phyloP scores from a whole-genome alignment of 305 asterid genomes.

The Solanum hybrid region DNA sequence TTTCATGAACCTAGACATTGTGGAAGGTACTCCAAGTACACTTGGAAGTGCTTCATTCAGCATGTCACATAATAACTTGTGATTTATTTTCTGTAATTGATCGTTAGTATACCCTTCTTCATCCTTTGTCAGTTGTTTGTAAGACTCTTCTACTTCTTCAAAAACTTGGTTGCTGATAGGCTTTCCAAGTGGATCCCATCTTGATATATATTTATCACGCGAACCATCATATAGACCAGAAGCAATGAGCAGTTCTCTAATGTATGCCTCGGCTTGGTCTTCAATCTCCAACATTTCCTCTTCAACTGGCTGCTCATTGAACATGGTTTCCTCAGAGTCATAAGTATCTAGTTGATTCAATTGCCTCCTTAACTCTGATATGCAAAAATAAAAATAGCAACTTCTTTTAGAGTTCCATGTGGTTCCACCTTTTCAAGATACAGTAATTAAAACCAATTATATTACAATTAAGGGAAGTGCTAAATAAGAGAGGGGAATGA shows the following conservation, averaged over 20 bases:
- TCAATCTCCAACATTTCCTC: constrained; percentile 44
- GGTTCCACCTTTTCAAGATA: neutral
- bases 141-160: constrained; percentile 61
- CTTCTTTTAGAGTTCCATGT: neutral
- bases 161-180: constrained; percentile 63
- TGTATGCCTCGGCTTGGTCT: constrained; percentile 67
- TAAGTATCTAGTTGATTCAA: constrained; percentile 57
- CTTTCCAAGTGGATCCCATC: constrained; percentile 79
- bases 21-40: constrained; percentile 40
- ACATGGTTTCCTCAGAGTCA: constrained; percentile 31
- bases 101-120: constrained; percentile 31
- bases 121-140: constrained; percentile 27
- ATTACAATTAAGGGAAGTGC: neutral
- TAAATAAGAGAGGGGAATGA: neutral
- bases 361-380: constrained; percentile 70
- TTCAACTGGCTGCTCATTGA: constrained; percentile 41
- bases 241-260: constrained; percentile 74
- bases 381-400: neutral
- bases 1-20: constrained; percentile 39
- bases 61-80: constrained; percentile 56
- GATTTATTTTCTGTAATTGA: constrained; percentile 36
- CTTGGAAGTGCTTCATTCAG: constrained; percentile 73
- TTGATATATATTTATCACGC: constrained; percentile 41
- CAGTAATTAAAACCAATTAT: neutral
- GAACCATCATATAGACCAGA: constrained; percentile 73